Conservation (phyloP, 192 early-diverging fungal genomes). For the Coemansia javaensis region DNA sequence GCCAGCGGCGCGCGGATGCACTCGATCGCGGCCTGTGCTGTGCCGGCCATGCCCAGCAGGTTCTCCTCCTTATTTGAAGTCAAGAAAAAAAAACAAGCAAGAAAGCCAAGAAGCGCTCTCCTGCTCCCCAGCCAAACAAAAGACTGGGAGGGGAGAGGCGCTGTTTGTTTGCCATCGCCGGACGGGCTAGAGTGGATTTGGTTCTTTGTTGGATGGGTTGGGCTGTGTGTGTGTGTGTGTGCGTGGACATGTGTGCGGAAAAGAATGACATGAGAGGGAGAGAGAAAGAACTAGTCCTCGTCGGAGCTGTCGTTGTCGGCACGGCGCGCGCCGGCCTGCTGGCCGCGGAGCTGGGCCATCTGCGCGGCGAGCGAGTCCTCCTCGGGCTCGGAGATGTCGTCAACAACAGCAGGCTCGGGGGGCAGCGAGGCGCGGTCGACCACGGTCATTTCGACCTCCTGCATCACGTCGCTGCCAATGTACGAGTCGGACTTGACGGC, state of each 20-base stretch:
- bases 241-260: too few relatives aligned
- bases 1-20: slow-evolving; percentile 21
- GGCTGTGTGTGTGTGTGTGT: too few relatives aligned
- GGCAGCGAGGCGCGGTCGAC: slow-evolving; percentile 68
- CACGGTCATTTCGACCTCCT: slow-evolving; percentile 75
- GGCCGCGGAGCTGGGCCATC: slow-evolving; percentile 84
- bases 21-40: slow-evolving; percentile 13
- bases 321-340: slow-evolving; percentile 49
- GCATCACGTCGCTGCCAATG: slow-evolving; percentile 73
- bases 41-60: slow-evolving; percentile 4
- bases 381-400: slow-evolving; percentile 95
- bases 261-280: too few relatives aligned
- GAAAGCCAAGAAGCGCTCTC: too few relatives aligned
- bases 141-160: too few relatives aligned
- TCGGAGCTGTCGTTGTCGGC: slow-evolving; percentile 48
- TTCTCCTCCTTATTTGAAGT: too few relatives aligned
- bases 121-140: too few relatives aligned
- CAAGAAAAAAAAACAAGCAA: too few relatives aligned
- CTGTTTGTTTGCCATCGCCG: too few relatives aligned
- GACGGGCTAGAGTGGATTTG: too few relatives aligned
- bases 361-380: slow-evolving; percentile 94
- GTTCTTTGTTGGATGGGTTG: too few relatives aligned
- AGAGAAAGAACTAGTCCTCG: slow-evolving; percentile 40
- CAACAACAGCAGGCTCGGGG: slow-evolving; percentile 65
- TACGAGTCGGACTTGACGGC: slow-evolving; percentile 86